Conservation (phyloP, 2,329 filamentous ascomycete genomes). For the Coniochaeta ligniaria region DNA sequence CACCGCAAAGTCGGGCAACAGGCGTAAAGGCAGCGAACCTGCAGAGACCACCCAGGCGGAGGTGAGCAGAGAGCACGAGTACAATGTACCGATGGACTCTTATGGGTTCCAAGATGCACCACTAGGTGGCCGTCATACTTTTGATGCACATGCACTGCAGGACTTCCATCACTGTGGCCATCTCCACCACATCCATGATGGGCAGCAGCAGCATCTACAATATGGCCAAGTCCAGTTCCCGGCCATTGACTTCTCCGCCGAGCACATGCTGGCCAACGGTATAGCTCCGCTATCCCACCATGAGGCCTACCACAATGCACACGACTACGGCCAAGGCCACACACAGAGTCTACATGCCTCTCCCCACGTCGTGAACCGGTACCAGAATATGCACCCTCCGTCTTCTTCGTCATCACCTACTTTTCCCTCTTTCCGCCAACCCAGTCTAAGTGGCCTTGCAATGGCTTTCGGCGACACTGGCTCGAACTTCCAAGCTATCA, state of each 20-base stretch:
- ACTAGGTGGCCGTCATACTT: not conserved
- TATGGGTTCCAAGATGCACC: not conserved
- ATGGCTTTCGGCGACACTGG: not conserved
- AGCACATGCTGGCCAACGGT: not conserved
- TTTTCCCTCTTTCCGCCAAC: not conserved
- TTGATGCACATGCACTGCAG: not conserved
- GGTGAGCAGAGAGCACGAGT: not conserved
- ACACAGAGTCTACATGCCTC: not conserved
- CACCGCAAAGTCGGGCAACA: not conserved
- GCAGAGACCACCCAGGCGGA: not conserved
- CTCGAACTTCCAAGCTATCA: not conserved
- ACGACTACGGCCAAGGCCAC: not conserved
- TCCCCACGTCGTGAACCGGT: not conserved
- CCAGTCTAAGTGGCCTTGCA: not conserved
- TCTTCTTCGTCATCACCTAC: not conserved
- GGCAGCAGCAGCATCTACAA: not conserved
- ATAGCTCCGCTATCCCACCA: not conserved
- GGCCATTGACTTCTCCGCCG: not conserved
- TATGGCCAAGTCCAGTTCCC: not conserved
- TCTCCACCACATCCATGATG: not conserved
- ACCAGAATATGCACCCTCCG: not conserved
- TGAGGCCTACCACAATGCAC: not conserved
- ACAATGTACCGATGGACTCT: not conserved
- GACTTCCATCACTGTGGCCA: not conserved
- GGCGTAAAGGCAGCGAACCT: not conserved